Evolutionary conservation across 768 basidiomycete species (phyloP), one percentile per base, ranked within the genome.

Genomic region (Lentinula guzmanii): DNA sequence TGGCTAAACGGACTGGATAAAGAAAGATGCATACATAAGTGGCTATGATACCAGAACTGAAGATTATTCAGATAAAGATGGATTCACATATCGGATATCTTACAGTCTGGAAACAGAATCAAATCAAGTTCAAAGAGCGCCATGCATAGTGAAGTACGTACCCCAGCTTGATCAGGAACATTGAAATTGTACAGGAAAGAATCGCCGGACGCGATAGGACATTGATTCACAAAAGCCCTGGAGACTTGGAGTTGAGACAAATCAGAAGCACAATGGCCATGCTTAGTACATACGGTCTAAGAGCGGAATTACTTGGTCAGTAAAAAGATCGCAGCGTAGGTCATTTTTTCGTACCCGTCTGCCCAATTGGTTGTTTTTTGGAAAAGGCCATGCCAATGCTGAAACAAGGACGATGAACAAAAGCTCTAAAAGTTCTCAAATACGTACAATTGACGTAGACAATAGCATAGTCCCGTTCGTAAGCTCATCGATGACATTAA

Each of bases 401-500:
- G 28, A 4, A 43, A 70, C 65, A 10, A 21, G 21, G 21, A 69
- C 60, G 60, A 72, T 24, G 24, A 69, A 11, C 65, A 13, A 41
- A n/a, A 6, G n/a, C 8, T 50, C 8, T 8, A 18, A 11, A 9
- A 8, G n/a, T 4, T 5, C 15, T 5, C 50, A 1, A 41, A 28
- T 18, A 61, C 66, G 34, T 46, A 68, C 65, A n/a, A 70, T 65
- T 11, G 66, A 77, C 13, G 80, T 80, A 9, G 65, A 69, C 35
- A 68, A 70, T 16, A 72, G 59, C 80, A 82, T 79, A 1, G 75
- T 66, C 3, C 71, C 69, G 46, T 83, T 77, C 2, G 64, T 67
- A n/a, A 82, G 71, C 24, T 63, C 11, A 52, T 83, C 74, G 15
- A 71, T 64, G 11, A 82, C 78, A 43, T 79, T 78, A 52, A 82